These are phyloP conservation scores for Aspergillus haitiensis DNA, from an alignment of 495 filamentous ascomycete genomes.

Conservation along the genomic window DNA sequence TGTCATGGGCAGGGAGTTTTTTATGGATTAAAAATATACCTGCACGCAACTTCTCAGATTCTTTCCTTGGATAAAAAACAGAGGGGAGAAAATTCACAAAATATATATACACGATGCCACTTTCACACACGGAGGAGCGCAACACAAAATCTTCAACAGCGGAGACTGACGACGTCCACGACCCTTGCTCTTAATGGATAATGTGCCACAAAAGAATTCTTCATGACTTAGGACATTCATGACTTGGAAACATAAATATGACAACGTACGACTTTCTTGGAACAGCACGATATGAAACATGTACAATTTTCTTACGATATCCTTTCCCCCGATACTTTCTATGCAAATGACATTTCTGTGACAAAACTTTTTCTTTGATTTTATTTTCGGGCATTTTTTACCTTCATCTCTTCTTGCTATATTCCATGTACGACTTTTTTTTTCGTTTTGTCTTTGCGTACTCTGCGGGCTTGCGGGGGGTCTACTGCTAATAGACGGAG, in stretches of 20 bases:
- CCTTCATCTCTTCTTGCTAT: constrained; percentile 8
- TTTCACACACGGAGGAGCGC: background rate
- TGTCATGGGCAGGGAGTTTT: constrained; percentile 27
- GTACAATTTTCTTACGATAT: constrained; percentile 22
- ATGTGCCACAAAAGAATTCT: constrained; percentile 20
- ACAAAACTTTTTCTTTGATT: background rate
- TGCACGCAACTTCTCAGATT: constrained; percentile 1
- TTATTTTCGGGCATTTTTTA: constrained; percentile 17
- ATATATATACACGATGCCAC: constrained; percentile 5
- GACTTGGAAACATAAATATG: constrained; percentile 29
- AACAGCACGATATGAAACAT: constrained; percentile 24
- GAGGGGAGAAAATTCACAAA: constrained; percentile 9
- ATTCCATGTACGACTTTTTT: constrained; percentile 23
- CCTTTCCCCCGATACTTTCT: constrained; percentile 1
- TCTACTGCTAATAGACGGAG: constrained; percentile 21
- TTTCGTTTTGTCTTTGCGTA: background rate
- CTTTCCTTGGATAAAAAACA: background rate
- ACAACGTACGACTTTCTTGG: constrained; percentile 19
- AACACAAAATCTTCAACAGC: background rate
- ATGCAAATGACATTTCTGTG: constrained; percentile 10
- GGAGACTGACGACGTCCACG: constrained; percentile 22
- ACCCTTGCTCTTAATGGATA: constrained; percentile 21
- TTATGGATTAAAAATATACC: constrained; percentile 25
- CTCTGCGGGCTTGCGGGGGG: constrained; percentile 12
- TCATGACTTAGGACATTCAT: constrained; percentile 24